Base-by-base conservation (phyloP, 352 stramenopile genomes). In the Phytopythium ostracodes region DNA sequence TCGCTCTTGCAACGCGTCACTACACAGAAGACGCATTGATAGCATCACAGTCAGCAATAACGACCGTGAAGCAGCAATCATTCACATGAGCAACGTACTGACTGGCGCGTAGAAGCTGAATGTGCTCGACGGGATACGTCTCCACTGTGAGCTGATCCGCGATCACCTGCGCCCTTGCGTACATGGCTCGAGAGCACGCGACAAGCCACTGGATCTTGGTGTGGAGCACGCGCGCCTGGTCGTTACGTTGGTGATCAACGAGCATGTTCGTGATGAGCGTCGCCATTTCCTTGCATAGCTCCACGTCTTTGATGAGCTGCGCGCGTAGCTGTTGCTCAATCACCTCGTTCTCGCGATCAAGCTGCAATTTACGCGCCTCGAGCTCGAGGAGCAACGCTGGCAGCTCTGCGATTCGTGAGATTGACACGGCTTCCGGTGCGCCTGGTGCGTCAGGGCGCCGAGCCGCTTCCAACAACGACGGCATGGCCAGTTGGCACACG, bases 301-400 rank as follows among this genome's bases (percentile, higher is more conserved):
- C 44, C 2, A 77, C 36, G 38, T 77, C 67, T 3, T 71, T 46
- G 8, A 65, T 35, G 1, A 76, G 43, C 33, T 70, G 64, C 1
- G 24, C 24, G 22, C 62, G 68, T 1, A 70, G 43, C 2, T 70
- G 60, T 7, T 42, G 29, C 33, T 63, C 56, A 0, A 67, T 33
- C n/a, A 47, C 25, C 24, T 22, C 31, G 4, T 46, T 62, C 22
- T 71, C 64, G 9, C 47, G 29, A 6, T 61, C 42, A 10, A 63
- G 50, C n/a, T 72, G 56, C n/a, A 7, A 15, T 25, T 63, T 61
- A n/a, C 65, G 59, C 12, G 67, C 64, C 35, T 76, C 51, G 43
- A 66, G 42, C 51, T 77, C 73, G 7, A 81, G 24, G n/a, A 81
- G 54, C 17, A 76, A 43, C n/a, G 63, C 65, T 14, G 73, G 73